phyloP scores from a whole-genome alignment of 345 rosid genomes.

The Angophora floribunda region DNA sequence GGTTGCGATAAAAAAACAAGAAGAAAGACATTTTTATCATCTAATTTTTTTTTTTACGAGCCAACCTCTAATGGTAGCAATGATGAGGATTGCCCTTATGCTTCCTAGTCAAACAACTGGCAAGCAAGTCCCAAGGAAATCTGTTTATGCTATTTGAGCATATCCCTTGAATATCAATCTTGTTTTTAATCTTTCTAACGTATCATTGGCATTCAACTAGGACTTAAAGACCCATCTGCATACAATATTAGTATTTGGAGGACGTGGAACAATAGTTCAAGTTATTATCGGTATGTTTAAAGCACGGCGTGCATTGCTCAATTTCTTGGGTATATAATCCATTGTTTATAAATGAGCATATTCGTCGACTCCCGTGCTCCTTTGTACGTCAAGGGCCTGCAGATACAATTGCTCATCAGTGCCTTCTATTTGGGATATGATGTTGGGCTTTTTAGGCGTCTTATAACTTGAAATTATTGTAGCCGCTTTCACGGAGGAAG shows the following conservation, averaged over 20 bases:
- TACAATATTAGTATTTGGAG: not conserved
- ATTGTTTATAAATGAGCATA: not conserved
- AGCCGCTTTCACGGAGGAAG: not conserved
- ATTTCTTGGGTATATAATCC: not conserved
- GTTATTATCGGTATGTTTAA: not conserved
- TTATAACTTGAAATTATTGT: not conserved
- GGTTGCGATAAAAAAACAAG: not conserved
- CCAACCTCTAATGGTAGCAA: not conserved
- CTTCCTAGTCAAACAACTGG: not conserved
- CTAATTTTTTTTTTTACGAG: not conserved
- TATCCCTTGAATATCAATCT: too few relatives aligned
- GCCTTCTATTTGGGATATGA: too few relatives aligned
- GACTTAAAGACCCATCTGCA: not conserved
- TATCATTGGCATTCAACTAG: not conserved
- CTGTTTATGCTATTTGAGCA: not conserved
- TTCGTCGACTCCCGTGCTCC: not conserved
- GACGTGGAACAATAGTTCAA: not conserved
- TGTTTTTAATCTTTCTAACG: too few relatives aligned
- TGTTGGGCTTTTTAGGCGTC: not conserved
- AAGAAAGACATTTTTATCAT: not conserved
- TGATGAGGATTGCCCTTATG: not conserved
- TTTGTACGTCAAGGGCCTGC: not conserved
- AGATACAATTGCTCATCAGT: not conserved
- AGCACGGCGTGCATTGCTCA: not conserved
- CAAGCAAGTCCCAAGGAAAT: not conserved